Evolutionary conservation across 1,139 yeast genomes (phyloP).

Genomic region (Geotrichum carabidarum): DNA sequence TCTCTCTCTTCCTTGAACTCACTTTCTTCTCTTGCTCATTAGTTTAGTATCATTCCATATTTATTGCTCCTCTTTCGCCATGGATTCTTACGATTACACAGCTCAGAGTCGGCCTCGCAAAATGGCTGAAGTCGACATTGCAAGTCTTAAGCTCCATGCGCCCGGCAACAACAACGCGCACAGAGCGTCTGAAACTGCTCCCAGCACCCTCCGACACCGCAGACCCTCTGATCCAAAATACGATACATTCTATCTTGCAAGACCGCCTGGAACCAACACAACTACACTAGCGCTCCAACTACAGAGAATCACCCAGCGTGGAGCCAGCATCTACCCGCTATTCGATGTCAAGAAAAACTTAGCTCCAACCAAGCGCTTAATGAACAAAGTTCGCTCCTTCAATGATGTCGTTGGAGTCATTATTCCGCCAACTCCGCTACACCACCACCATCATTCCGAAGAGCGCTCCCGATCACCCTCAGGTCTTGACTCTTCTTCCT

Average conservation of each 20-base stretch:
- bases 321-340: background rate
- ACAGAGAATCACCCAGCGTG: background rate
- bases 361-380: background rate
- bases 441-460: background rate
- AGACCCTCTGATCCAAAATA: background rate
- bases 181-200: background rate
- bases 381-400: slow-evolving; percentile 12
- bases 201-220: background rate
- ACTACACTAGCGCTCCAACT: slow-evolving; percentile 9
- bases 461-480: too few relatives aligned
- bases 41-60: too few relatives aligned
- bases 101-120: background rate
- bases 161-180: background rate
- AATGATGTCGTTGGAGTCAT: background rate
- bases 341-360: slow-evolving; percentile 7
- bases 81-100: background rate
- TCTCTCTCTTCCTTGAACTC: too few relatives aligned
- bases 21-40: too few relatives aligned
- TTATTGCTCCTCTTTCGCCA: background rate
- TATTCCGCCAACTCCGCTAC: background rate
- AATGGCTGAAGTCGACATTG: background rate
- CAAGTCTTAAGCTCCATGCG: background rate
- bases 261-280: slow-evolving; percentile 7
- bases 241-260: slow-evolving; percentile 12
- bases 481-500: background rate